Evolutionary conservation across 2,329 filamentous ascomycete genomes (phyloP).

Genomic region (Epichloe baconii): DNA sequence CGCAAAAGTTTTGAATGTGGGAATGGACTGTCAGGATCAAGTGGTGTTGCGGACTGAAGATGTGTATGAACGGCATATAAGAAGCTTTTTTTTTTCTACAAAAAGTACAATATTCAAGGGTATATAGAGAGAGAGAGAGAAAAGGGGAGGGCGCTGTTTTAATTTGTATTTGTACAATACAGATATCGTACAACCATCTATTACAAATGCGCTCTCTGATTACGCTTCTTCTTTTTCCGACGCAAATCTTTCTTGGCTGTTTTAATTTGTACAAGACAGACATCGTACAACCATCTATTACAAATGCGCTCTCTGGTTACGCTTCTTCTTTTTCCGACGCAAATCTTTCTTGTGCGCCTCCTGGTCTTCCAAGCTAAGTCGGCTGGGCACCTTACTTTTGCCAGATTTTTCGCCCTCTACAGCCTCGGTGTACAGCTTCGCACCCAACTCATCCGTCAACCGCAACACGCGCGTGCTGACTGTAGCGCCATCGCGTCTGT

Average conservation of each 20-base stretch:
- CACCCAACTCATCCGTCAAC: slow-evolving; percentile 62
- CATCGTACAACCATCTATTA: slow-evolving; percentile 13
- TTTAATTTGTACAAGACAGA: background rate
- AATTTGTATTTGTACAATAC: background rate
- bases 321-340: slow-evolving; percentile 33
- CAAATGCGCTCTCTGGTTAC: slow-evolving; percentile 38
- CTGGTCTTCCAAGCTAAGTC: slow-evolving; percentile 37
- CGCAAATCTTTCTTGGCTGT: slow-evolving; percentile 25
- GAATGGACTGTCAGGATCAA: background rate
- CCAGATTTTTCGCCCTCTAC: slow-evolving; percentile 23
- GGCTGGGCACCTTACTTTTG: slow-evolving; percentile 25
- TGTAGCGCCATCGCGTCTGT: slow-evolving; percentile 81
- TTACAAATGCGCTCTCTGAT: slow-evolving; percentile 38
- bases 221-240: slow-evolving; percentile 34
- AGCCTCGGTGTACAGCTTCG: slow-evolving; percentile 51
- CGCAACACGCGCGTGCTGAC: slow-evolving; percentile 70
- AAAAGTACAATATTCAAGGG: background rate
- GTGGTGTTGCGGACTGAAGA: background rate
- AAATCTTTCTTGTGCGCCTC: slow-evolving; percentile 28
- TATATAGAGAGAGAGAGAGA: too few relatives aligned
- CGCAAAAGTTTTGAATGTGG: too few relatives aligned
- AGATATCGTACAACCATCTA: background rate
- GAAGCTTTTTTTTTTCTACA: background rate
- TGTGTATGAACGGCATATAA: background rate
- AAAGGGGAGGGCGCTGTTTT: background rate